Evolutionary conservation across 2,329 filamentous ascomycete species (phyloP).

Genomic region (Fusarium metavorans): DNA sequence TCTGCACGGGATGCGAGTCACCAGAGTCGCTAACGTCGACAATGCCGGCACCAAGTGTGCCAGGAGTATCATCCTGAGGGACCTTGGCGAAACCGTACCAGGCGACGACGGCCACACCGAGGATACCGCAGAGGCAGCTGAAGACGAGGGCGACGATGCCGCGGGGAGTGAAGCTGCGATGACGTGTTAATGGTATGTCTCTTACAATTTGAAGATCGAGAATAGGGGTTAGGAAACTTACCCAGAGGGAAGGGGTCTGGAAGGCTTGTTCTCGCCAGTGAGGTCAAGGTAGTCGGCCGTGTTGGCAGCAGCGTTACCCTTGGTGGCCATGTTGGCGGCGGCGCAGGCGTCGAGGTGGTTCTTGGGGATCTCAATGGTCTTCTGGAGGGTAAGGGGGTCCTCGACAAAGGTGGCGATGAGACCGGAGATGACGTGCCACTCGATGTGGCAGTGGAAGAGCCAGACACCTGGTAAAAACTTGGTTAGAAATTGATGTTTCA

Average conservation of each 20-base stretch:
- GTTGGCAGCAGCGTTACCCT: slow-evolving; percentile 83
- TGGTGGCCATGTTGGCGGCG: slow-evolving; percentile 60
- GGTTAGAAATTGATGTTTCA: background rate
- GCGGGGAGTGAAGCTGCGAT: slow-evolving; percentile 70
- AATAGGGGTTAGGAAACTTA: slow-evolving; percentile 38
- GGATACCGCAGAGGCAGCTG: slow-evolving; percentile 74
- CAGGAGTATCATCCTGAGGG: slow-evolving; percentile 28
- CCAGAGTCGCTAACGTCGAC: slow-evolving; percentile 31
- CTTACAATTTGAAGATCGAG: background rate
- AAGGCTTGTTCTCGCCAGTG: slow-evolving; percentile 67
- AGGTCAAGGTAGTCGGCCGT: slow-evolving; percentile 73
- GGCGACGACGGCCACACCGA: slow-evolving; percentile 75
- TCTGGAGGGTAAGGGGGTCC: slow-evolving; percentile 72
- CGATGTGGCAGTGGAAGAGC: slow-evolving; percentile 85
- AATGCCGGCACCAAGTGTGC: slow-evolving; percentile 30
- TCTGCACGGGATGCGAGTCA: slow-evolving; percentile 9
- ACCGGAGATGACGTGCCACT: slow-evolving; percentile 79
- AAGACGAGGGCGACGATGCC: slow-evolving; percentile 84
- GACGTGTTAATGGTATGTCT: background rate
- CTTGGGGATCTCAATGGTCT: slow-evolving; percentile 69
- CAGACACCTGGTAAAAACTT: slow-evolving; percentile 62
- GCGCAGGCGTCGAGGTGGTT: slow-evolving; percentile 70
- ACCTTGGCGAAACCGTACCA: slow-evolving; percentile 67
- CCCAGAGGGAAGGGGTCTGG: slow-evolving; percentile 72
- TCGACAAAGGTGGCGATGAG: slow-evolving; percentile 74